A percentile compares a stretch with the other conserved stretches of the same genome.
Conservation (phyloP, 2,329 filamentous ascomycete species). For the Apiospora sp. region DNA sequence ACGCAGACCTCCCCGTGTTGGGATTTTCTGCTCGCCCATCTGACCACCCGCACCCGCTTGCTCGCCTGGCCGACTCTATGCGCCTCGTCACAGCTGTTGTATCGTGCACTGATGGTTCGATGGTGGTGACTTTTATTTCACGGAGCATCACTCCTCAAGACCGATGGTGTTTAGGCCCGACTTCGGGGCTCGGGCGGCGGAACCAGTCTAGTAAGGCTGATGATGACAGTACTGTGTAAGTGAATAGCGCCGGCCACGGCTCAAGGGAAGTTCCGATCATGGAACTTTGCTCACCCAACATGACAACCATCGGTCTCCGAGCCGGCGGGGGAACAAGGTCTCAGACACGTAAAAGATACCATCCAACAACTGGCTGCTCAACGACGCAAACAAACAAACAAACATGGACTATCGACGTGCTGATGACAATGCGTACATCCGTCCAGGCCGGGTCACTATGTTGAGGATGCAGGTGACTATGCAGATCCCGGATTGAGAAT, state of each 20-base stretch:
- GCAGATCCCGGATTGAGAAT: not conserved
- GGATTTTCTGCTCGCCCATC: not conserved
- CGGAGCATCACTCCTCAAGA: not conserved
- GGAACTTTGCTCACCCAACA: constrained; percentile 1
- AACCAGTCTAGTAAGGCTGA: constrained; percentile 17
- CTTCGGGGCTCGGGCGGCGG: constrained; percentile 19
- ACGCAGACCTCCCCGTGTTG: not conserved
- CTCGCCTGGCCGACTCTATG: not conserved
- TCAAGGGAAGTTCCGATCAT: constrained; percentile 4
- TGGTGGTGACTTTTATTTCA: not conserved
- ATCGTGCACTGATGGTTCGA: constrained; percentile 5
- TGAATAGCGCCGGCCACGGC: constrained; percentile 12
- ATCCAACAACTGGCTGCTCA: not conserved
- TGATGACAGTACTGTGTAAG: constrained; percentile 4
- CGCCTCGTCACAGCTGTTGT: not conserved
- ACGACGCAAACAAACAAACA: not conserved
- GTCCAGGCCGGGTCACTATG: not conserved
- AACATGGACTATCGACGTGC: not conserved
- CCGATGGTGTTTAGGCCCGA: constrained; percentile 13
- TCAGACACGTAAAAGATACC: not conserved
- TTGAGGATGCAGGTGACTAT: not conserved
- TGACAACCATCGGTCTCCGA: constrained; percentile 9
- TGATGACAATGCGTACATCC: constrained; percentile 15
- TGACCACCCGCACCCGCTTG: not conserved
- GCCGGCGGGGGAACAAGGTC: not conserved